Evolutionary conservation across 2,329 filamentous ascomycete genomes (phyloP).

Genomic region (Domatiomyces globalis): DNA sequence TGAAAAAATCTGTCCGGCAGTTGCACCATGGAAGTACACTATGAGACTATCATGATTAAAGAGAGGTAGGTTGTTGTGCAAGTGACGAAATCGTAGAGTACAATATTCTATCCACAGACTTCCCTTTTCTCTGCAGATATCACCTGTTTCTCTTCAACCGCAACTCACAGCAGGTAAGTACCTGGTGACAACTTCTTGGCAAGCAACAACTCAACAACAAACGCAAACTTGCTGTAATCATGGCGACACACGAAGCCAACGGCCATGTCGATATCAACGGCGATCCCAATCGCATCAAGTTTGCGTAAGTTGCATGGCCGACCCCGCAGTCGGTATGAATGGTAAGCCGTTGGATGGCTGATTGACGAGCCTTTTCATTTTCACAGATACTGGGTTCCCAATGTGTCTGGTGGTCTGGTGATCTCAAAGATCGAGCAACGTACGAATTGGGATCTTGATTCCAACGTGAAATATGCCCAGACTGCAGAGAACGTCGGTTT

Average conservation of each 20-base stretch:
- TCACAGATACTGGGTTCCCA: slow-evolving; percentile 38
- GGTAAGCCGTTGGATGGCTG: neutral
- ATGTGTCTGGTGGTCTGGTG: slow-evolving; percentile 40
- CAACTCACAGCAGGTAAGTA: neutral
- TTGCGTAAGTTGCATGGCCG: slow-evolving; percentile 23
- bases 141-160: neutral
- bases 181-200: neutral
- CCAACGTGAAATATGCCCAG: slow-evolving; percentile 36
- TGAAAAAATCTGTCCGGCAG: neutral
- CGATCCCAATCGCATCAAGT: slow-evolving; percentile 32
- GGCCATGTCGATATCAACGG: slow-evolving; percentile 23
- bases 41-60: neutral
- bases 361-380: neutral
- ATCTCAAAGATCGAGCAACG: slow-evolving; percentile 39
- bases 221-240: neutral
- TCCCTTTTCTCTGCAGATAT: too few relatives aligned
- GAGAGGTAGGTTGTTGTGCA: neutral
- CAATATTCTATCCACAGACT: too few relatives aligned
- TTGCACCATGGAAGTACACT: neutral
- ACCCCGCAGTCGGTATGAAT: too few relatives aligned
- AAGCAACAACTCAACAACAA: neutral
- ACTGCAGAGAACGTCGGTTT: slow-evolving; percentile 37
- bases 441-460: slow-evolving; percentile 36
- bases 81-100: neutral
- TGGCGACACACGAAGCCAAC: neutral